phyloP scores from a whole-genome alignment of 352 stramenopile species.

The Phytophthora hibernalis region DNA sequence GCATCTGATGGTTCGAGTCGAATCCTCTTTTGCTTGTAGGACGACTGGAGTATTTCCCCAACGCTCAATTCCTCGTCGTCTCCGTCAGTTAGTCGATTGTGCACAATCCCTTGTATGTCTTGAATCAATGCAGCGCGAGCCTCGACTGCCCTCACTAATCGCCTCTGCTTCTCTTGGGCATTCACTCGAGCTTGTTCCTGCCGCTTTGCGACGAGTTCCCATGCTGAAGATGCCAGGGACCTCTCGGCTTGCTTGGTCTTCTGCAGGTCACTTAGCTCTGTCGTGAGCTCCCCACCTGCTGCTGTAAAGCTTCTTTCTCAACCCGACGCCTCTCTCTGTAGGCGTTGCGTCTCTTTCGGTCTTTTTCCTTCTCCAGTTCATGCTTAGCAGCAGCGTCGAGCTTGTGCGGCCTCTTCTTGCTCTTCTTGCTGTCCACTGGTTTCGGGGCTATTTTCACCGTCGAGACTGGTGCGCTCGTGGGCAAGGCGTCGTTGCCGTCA shows the following conservation, averaged over 20 bases:
- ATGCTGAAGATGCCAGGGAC: slow-evolving; percentile 15
- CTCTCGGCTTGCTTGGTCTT: background rate
- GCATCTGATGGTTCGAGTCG: slow-evolving; percentile 24
- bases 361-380: slow-evolving; percentile 26
- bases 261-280: slow-evolving; percentile 12
- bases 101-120: slow-evolving; percentile 13
- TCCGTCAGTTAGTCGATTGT: background rate
- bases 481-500: slow-evolving; percentile 4
- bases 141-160: slow-evolving; percentile 13
- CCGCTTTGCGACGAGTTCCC: slow-evolving; percentile 27
- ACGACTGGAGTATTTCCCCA: background rate
- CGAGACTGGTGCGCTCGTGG: background rate
- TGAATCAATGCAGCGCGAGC: slow-evolving; percentile 16
- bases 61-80: background rate
- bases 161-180: slow-evolving; percentile 17
- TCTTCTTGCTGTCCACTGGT: background rate
- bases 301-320: slow-evolving; percentile 22
- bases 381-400: slow-evolving; percentile 15
- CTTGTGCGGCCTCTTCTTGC: slow-evolving; percentile 9
- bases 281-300: slow-evolving; percentile 28
- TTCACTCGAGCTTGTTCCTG: slow-evolving; percentile 24
- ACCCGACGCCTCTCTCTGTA: slow-evolving; percentile 22
- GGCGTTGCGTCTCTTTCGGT: slow-evolving; percentile 23
- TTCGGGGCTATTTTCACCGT: background rate
- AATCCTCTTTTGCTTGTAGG: slow-evolving; percentile 25